These are phyloP conservation scores for Rubus idaeus DNA, from an alignment of 306 rosid genomes.

Conservation along the genomic window DNA sequence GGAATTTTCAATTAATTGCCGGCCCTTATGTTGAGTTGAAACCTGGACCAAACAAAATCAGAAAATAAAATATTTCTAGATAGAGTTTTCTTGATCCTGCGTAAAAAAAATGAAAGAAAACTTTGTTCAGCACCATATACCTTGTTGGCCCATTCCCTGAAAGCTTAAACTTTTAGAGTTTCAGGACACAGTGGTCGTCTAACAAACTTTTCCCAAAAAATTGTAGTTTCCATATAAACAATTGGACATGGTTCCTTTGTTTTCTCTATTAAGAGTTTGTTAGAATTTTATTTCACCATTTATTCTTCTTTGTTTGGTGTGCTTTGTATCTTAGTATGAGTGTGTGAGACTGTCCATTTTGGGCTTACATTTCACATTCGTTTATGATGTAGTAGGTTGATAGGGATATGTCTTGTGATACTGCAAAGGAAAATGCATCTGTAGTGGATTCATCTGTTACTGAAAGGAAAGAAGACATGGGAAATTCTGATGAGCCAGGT, in stretches of 20 bases:
- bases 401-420: slow-evolving; percentile 61
- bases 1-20: neutral
- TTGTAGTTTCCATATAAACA: neutral
- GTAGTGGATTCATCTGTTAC: slow-evolving; percentile 69
- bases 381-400: slow-evolving; percentile 28
- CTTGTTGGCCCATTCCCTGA: neutral
- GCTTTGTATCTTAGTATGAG: neutral
- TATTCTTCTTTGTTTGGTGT: neutral
- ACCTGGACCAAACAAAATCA: neutral
- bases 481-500: slow-evolving; percentile 66
- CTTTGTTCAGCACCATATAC: neutral
- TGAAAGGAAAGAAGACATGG: slow-evolving; percentile 58
- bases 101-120: neutral
- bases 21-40: neutral
- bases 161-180: too few relatives aligned
- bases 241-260: neutral
- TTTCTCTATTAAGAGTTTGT: neutral
- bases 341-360: neutral
- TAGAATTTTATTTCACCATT: neutral
- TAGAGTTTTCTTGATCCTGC: neutral
- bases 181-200: neutral
- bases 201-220: neutral
- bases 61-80: too few relatives aligned
- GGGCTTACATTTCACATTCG: slow-evolving; percentile 12
- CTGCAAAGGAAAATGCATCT: slow-evolving; percentile 65